Base-by-base conservation (phyloP, 2,329 filamentous ascomycete species). In the Pseudogymnoascus sp. region DNA sequence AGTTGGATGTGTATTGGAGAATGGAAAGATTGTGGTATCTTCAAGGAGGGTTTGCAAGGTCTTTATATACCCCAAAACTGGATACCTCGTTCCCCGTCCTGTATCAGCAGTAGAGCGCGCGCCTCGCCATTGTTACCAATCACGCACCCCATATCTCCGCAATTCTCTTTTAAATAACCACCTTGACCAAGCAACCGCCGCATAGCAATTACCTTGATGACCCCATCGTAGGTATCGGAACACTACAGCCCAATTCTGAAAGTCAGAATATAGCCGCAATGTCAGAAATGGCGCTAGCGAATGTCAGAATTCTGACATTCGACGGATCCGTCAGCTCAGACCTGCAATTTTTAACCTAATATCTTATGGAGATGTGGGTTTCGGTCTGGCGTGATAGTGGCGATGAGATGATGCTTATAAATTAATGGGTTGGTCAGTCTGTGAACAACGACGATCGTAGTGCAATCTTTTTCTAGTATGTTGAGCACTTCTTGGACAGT, bases 251-350 rank as follows among this genome's bases (percentile, higher is more conserved):
- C 7, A 19, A 38, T 36, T 1, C 17, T n/a, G 17, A 38, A 42
- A 36, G 59, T 61, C 59, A 61, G 59, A 61, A 61, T 23, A 40
- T 13, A 61, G 33, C 31, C 21, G 19, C 31, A 40, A 26, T 61
- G 33, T 61, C 59, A 61, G 23, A 61, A 57, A 57, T 1, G n/a
- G 47, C 26, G 26, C 26, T 57, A 57, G 47, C 23, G 47, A 57
- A 57, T 33, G 47, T 57, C 47, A 57, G 47, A 57, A 57, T 33
- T 57, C 47, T 33, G 47, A 57, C 47, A 31, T 57, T 57, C 26
- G 28, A 33, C 26, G 47, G 10, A 19, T 8, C 26, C 15, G 31
- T 33, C 47, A 13, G 13, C 13, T 57, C n/a, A 19, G 26, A 33
- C 23, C 13, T 50, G 15, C 13, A 50, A 50, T n/a, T 28, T 50